These are phyloP conservation scores for Canavalia ensiformis DNA, from an alignment of 306 rosid species.

Conservation along the genomic window DNA sequence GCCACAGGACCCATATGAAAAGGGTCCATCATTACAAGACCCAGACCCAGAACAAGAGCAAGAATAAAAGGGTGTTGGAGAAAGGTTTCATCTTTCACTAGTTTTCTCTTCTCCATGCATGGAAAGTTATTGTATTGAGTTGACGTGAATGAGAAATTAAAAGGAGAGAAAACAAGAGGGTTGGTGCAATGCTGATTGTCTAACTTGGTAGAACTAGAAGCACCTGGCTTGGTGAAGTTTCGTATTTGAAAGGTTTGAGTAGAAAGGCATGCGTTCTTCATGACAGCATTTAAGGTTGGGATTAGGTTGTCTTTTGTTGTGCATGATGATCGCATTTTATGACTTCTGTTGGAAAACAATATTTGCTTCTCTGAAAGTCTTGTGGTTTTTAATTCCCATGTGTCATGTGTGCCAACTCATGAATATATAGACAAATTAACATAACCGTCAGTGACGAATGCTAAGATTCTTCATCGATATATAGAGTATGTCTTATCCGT, in stretches of 20 bases:
- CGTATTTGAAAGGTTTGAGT: slow-evolving; percentile 49
- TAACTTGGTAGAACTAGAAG: slow-evolving; percentile 41
- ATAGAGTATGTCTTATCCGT: background rate
- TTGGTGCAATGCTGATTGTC: slow-evolving; percentile 16
- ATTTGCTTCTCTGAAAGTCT: slow-evolving; percentile 20
- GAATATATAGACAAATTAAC: slow-evolving; percentile 35
- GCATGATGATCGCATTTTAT: slow-evolving; percentile 54
- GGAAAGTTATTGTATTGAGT: background rate
- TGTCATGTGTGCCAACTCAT: slow-evolving; percentile 33
- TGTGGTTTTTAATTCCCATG: slow-evolving; percentile 13
- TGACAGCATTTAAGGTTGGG: slow-evolving; percentile 53
- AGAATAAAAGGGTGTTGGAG: slow-evolving; percentile 77
- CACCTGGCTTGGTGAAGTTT: slow-evolving; percentile 47
- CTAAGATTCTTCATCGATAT: background rate
- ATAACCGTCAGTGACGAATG: slow-evolving; percentile 21
- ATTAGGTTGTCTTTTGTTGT: slow-evolving; percentile 65
- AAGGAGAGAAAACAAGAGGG: background rate
- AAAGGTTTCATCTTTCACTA: slow-evolving; percentile 67
- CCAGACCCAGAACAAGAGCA: slow-evolving; percentile 62
- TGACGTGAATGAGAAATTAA: background rate
- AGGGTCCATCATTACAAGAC: slow-evolving; percentile 88
- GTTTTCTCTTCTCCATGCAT: slow-evolving; percentile 79
- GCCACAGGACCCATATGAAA: slow-evolving; percentile 79
- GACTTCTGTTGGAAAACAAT: slow-evolving; percentile 32
- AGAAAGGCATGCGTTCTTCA: slow-evolving; percentile 55